Evolutionary conservation across 148 eudicot species (phyloP).

Genomic region (Simmondsia chinensis): DNA sequence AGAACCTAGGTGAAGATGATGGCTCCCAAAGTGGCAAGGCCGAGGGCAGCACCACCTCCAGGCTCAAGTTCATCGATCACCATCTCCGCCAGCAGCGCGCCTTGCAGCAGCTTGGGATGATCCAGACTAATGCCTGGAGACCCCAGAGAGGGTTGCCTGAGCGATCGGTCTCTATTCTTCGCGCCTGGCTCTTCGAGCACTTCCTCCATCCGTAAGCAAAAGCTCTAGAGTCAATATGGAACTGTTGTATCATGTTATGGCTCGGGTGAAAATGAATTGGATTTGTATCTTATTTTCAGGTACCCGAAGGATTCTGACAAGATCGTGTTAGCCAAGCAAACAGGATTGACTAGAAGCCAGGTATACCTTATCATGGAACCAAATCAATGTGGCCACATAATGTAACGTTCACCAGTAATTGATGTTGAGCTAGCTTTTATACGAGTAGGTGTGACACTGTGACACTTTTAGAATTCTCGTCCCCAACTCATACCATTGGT

Average conservation of each 20-base stretch:
- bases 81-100: conserved; percentile 71
- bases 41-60: conserved; percentile 66
- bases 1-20: conserved; percentile 60
- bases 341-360: conserved; percentile 77
- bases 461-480: too few relatives aligned
- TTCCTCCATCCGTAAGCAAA: conserved; percentile 79
- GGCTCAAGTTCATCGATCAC: conserved; percentile 64
- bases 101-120: conserved; percentile 73
- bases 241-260: background rate
- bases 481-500: too few relatives aligned
- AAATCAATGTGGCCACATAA: too few relatives aligned
- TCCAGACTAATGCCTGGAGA: conserved; percentile 85
- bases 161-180: conserved; percentile 85
- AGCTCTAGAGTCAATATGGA: background rate
- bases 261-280: too few relatives aligned
- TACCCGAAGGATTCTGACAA: conserved; percentile 81
- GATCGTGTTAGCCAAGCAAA: conserved; percentile 58
- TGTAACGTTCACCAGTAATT: too few relatives aligned
- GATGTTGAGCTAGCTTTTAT: too few relatives aligned
- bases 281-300: conserved; percentile 19
- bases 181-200: conserved; percentile 93
- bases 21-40: conserved; percentile 29
- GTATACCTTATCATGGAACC: conserved; percentile 28
- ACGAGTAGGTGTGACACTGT: too few relatives aligned
- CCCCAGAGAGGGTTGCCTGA: conserved; percentile 94